phyloP scores from a whole-genome alignment of 2,329 filamentous ascomycete genomes.

The Aspergillus awamori region DNA sequence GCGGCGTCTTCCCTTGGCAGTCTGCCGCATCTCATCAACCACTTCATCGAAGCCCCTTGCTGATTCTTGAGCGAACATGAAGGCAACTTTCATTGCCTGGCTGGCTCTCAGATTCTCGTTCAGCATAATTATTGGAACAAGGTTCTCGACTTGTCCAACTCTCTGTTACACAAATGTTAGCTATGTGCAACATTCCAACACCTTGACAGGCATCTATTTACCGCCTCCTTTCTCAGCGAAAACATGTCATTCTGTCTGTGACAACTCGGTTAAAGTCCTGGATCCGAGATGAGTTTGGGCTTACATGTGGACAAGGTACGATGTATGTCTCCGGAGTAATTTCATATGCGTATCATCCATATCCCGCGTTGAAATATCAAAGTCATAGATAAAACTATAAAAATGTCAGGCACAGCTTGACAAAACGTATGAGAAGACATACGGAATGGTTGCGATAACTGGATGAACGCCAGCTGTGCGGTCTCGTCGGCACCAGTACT shows the following conservation, averaged over 20 bases:
- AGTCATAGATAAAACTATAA: conserved; percentile 9
- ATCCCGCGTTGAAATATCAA: conserved; percentile 1
- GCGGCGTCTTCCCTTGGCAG: too few species aligned
- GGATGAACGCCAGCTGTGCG: conserved; percentile 14
- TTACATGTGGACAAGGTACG: conserved; percentile 18
- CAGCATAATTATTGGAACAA: conserved; percentile 8
- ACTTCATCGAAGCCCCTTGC: background rate
- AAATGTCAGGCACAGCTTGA: background rate
- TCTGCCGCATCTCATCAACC: too few species aligned
- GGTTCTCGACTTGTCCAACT: conserved; percentile 6
- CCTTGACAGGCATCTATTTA: background rate
- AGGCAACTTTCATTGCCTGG: background rate
- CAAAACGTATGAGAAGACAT: background rate
- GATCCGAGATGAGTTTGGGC: background rate
- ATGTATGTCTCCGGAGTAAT: conserved; percentile 14
- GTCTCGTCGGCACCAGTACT: conserved; percentile 15
- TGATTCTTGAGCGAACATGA: background rate
- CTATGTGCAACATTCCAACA: background rate
- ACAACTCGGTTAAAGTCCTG: background rate
- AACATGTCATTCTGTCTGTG: conserved; percentile 19
- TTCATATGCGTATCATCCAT: background rate
- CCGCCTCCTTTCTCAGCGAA: conserved; percentile 14
- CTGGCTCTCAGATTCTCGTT: background rate
- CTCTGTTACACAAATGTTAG: background rate
- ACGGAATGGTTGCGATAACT: conserved; percentile 18